Base-by-base conservation (phyloP, 2,329 filamentous ascomycete genomes). In the Colletotrichum navitas region DNA sequence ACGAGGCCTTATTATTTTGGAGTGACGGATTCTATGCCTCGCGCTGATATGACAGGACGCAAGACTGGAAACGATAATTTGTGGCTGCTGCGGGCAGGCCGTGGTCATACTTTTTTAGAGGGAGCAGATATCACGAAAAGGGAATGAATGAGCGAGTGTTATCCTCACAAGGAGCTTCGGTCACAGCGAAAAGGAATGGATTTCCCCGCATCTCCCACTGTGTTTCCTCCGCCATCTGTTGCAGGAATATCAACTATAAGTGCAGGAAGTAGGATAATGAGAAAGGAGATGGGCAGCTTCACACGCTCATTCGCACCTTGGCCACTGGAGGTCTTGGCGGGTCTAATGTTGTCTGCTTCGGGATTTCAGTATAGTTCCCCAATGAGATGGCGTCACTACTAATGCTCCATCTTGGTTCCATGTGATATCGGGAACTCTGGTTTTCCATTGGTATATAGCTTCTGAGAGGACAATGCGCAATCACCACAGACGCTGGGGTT, bases 21-120 rank as follows among this genome's bases (percentile, higher is more conserved):
- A 58, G 34, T 34, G 58, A 52, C 29, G 21, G 58, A 68, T 34
- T 58, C 64, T 43, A 71, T 58, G 45, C 26, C 51, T 36, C 36
- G 36, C 68, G 34, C 36, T 32, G 45, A 26, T 63, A 34, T 32
- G 51, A n/a, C 43, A 58, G 36, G 24, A 61, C 29, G 43, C 41
- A 32, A n/a, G 24, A 26, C 10, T 29, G 36, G n/a, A 8, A 16
- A 26, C 43, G 29, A 29, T 49, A 26, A 29, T 11, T 10, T 8
- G 47, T 49, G 12, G 26, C 26, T 45, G 12, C 24, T 24, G 39
- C 10, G n/a, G 41, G 18, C 34, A 39, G 2, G 8, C 58, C 43
- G 18, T 49, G 34, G 21, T 45, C n/a, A 12, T 47, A 34, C 8
- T 14, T 14, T n/a, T 39, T 47, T 60, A 39, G 29, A 32, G 24